A percentile compares a stretch with the other conserved stretches of the same genome.
Evolutionary conservation across 2,329 filamentous ascomycete species (phyloP).

Genomic region (Fonsecaea multimorphosa): DNA sequence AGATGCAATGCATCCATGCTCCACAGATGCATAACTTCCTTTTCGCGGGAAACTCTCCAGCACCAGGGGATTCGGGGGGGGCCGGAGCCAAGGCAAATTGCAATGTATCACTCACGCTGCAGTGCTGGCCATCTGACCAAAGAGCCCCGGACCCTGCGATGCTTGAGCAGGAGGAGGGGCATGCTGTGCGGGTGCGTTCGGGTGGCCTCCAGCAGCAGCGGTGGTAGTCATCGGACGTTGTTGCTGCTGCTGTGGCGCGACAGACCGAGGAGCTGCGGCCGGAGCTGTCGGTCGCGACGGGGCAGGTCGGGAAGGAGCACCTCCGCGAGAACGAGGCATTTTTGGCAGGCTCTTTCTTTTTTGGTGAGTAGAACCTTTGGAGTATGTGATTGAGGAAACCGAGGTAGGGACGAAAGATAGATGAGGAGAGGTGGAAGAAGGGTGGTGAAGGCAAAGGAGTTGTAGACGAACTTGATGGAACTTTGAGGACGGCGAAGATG

Average conservation of each 20-base stretch:
- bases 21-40: constrained; percentile 6
- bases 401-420: background rate
- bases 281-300: constrained; percentile 68
- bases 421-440: background rate
- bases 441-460: constrained; percentile 1
- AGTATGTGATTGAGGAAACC: background rate
- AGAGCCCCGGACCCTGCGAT: constrained; percentile 76
- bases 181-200: constrained; percentile 55
- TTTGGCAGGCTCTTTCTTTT: constrained; percentile 40
- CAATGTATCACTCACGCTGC: constrained; percentile 76
- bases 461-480: constrained; percentile 2
- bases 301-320: constrained; percentile 58
- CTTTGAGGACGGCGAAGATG: background rate
- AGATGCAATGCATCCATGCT: background rate
- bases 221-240: constrained; percentile 60
- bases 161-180: constrained; percentile 54
- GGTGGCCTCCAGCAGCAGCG: constrained; percentile 57
- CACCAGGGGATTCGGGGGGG: too few relatives aligned
- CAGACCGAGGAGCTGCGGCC: constrained; percentile 47
- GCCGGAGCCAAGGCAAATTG: constrained; percentile 11
- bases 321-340: constrained; percentile 79
- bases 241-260: constrained; percentile 50
- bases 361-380: background rate
- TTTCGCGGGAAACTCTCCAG: too few relatives aligned
- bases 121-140: constrained; percentile 96